phyloP scores from a whole-genome alignment of 2,329 filamentous ascomycete genomes.

The Verticillium nonalfalfae region DNA sequence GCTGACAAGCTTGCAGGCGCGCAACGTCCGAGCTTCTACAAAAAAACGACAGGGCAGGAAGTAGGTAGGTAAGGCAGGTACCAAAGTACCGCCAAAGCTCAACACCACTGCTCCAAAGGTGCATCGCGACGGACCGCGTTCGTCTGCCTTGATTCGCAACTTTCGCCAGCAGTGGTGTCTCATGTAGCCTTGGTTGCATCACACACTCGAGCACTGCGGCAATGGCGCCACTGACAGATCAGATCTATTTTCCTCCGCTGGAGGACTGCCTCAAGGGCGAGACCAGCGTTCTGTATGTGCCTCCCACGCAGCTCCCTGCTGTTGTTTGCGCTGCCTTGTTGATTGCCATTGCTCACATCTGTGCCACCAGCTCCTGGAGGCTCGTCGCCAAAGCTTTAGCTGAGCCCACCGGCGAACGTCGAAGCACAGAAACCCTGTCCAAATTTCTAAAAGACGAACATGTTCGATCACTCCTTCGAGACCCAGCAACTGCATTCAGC shows the following conservation, averaged over 20 bases:
- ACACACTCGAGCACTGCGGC: conserved; percentile 29
- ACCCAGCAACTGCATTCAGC: conserved; percentile 63
- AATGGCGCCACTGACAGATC: conserved; percentile 68
- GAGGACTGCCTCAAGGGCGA: conserved; percentile 80
- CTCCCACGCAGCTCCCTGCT: not conserved
- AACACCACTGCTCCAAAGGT: conserved; percentile 2
- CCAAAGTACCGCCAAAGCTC: conserved; percentile 1
- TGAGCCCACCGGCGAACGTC: conserved; percentile 51
- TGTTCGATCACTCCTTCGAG: conserved; percentile 61
- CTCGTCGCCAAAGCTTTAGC: conserved; percentile 48
- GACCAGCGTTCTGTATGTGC: conserved; percentile 68
- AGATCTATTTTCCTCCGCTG: conserved; percentile 75
- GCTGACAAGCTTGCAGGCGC: not conserved
- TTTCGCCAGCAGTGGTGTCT: conserved; percentile 9
- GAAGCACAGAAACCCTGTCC: conserved; percentile 48
- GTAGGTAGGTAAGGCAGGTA: not conserved
- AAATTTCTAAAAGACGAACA: conserved; percentile 67
- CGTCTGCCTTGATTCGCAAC: conserved; percentile 19
- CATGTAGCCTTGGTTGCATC: conserved; percentile 9
- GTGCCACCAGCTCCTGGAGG: conserved; percentile 50
- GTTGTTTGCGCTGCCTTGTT: conserved; percentile 1
- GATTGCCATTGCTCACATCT: not conserved
- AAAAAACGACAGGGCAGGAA: not conserved
- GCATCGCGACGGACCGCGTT: conserved; percentile 8
- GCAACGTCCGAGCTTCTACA: not conserved